These are phyloP conservation scores for Schwanniomyces polymorphus DNA, from an alignment of 805 yeast genomes.

Conservation along the genomic window DNA sequence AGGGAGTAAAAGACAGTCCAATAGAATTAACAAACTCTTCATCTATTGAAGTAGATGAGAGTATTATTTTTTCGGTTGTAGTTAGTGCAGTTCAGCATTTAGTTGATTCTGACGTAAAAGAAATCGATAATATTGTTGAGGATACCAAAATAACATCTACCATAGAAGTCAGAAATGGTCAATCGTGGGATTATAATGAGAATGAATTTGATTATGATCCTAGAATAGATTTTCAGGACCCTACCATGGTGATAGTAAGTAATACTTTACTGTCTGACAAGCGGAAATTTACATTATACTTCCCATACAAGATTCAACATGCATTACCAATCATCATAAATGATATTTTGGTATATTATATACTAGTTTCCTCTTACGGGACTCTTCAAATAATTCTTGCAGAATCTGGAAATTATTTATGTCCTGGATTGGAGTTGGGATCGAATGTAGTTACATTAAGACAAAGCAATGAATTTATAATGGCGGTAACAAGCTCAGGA, in stretches of 20 bases:
- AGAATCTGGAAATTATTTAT: constrained; percentile 42
- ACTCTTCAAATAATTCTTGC: constrained; percentile 46
- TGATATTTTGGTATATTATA: constrained; percentile 42
- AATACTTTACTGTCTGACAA: constrained; percentile 33
- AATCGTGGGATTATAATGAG: constrained; percentile 38
- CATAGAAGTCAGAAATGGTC: constrained; percentile 44
- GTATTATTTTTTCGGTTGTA: constrained; percentile 35
- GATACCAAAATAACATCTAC: constrained; percentile 21
- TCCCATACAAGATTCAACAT: constrained; percentile 50
- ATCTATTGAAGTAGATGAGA: constrained; percentile 36
- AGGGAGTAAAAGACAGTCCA: constrained; percentile 18
- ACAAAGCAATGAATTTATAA: constrained; percentile 30
- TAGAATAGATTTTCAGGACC: constrained; percentile 45
- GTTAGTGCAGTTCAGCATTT: constrained; percentile 31
- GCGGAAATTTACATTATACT: constrained; percentile 37
- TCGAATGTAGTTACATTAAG: constrained; percentile 39
- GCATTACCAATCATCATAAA: constrained; percentile 38
- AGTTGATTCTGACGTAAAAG: constrained; percentile 1
- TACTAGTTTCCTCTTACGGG: constrained; percentile 60
- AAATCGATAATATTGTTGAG: constrained; percentile 5
- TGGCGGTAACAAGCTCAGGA: constrained; percentile 53
- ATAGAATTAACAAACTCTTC: constrained; percentile 25
- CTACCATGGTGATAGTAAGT: constrained; percentile 46
- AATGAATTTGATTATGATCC: constrained; percentile 37
- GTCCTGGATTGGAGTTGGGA: constrained; percentile 56